Evolutionary conservation across 2,329 filamentous ascomycete species (phyloP), one percentile per base, ranked within the genome.

Genomic region (Cordyceps fumosorosea): DNA sequence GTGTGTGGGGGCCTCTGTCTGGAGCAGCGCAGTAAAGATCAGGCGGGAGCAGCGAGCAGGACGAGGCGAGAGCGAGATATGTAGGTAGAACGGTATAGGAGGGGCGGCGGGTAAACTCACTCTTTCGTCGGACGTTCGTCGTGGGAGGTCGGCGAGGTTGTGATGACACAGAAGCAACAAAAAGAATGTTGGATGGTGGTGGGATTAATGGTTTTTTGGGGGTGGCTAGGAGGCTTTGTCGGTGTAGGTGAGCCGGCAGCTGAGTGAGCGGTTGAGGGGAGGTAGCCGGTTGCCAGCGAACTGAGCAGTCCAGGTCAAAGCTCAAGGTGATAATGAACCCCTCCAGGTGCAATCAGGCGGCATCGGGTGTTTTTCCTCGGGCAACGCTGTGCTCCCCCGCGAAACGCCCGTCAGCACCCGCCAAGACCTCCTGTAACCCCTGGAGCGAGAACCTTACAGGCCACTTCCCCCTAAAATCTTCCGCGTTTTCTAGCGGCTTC

Each of bases 181-280:
- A 54, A 60, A 60, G 20, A 47, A 60, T 60, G 57, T 60, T 60
- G 57, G 50, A 60, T 60, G 50, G 50, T 54, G 57, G 57, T 60
- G 57, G 50, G 50, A 54, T 60, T 54, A 54, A 54, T 60, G 50
- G 29, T 52, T 59, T 60, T 52, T n/a, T 7, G 48, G 40, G 50
- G 57, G 48, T 5, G 40, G 10, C 2, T 18, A 2, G 29, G 55
- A 42, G 56, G 47, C 56, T 60, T 60, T 60, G 56, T 53, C 56
- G 57, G 57, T 60, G 47, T 52, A 60, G 47, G 32, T 2, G 20
- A 37, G 37, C 26, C 1, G 5, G 50, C n/a, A 16, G 32, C n/a
- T n/a, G 32, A 37, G 51, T 37, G 51, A 7, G 29, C 29, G 29
- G 8, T 7, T 29, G 29, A 29, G 29, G 29, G 29, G 29, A 20